Percentiles rank a stretch among this genome's conserved stretches.
Evolutionary conservation across 169 alveolate genomes (phyloP).

Genomic region (Theileria luwenshuni): DNA sequence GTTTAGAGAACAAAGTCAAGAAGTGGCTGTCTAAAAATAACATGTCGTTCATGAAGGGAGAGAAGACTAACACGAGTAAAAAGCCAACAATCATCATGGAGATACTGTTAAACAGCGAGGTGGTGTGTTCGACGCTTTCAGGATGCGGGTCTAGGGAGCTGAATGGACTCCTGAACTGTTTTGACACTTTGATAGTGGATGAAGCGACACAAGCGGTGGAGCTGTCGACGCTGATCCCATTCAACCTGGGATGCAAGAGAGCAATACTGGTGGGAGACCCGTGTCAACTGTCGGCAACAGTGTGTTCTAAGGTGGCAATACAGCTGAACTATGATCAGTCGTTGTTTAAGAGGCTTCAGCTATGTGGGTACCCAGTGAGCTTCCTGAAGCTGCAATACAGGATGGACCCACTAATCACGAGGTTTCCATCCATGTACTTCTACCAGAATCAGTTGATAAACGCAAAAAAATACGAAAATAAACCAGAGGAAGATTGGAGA

Average conservation of each 20-base stretch:
- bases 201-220: conserved; percentile 97
- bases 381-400: conserved; percentile 92
- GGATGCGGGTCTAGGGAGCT: conserved; percentile 89
- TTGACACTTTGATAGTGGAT: conserved; percentile 95
- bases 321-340: conserved; percentile 82
- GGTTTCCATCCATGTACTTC: conserved; percentile 91
- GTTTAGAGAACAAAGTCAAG: conserved; percentile 83
- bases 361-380: conserved; percentile 82
- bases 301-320: conserved; percentile 86
- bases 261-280: conserved; percentile 98
- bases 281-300: conserved; percentile 97
- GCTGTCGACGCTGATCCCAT: conserved; percentile 75
- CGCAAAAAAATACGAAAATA: conserved; percentile 63
- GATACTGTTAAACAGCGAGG: conserved; percentile 80
- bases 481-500: conserved; percentile 83
- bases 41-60: conserved; percentile 16
- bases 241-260: conserved; percentile 79
- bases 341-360: conserved; percentile 89
- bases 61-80: conserved; percentile 8
- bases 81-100: conserved; percentile 63
- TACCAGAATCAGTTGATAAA: conserved; percentile 79
- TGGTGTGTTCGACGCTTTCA: conserved; percentile 89
- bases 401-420: conserved; percentile 95
- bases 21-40: conserved; percentile 62
- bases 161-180: conserved; percentile 61